phyloP scores from a whole-genome alignment of 805 yeast genomes.

The Saccharomycopsis oosterbeekiorum region DNA sequence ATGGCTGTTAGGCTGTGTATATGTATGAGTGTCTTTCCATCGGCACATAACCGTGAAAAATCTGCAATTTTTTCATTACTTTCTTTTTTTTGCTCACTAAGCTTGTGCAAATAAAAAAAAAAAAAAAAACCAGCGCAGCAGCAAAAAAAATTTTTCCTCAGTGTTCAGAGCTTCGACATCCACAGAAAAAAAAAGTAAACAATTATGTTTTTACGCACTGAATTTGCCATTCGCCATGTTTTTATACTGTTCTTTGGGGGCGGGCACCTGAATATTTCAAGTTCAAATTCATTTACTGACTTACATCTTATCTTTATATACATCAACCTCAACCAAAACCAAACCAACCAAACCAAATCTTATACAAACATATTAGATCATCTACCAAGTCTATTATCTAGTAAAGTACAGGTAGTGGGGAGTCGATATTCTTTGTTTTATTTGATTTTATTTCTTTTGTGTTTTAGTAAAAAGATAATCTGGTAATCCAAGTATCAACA shows the following conservation, averaged over 20 bases:
- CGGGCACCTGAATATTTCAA: background rate
- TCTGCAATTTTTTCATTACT: background rate
- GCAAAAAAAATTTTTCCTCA: background rate
- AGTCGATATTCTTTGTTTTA: background rate
- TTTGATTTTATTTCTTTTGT: background rate
- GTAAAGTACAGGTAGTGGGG: background rate
- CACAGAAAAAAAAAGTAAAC: background rate
- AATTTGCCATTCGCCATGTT: background rate
- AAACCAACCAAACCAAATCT: background rate
- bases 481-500: constrained; percentile 1
- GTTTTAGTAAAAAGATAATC: background rate
- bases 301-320: no score
- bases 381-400: background rate
- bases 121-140: background rate
- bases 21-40: background rate
- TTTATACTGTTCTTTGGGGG: background rate
- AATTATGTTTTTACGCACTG: background rate
- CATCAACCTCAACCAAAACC: background rate
- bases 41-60: background rate
- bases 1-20: background rate
- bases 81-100: no score
- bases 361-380: background rate
- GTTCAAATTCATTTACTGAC: no score
- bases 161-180: background rate
- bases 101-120: no score